Conservation (phyloP, 2,329 filamentous ascomycete species). For the Xylaria hypoxylon region DNA sequence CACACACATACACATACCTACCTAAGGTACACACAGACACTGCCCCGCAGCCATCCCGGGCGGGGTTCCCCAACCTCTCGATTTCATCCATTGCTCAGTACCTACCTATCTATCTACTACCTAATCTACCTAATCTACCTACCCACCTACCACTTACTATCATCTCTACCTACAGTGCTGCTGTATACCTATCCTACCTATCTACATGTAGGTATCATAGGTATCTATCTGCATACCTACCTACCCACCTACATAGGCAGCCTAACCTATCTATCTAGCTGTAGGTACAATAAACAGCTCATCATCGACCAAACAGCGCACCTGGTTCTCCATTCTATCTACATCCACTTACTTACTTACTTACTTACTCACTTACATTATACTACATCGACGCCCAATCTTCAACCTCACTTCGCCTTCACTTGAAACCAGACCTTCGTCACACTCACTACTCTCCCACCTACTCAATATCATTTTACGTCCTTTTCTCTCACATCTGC, state of each 20-base stretch:
- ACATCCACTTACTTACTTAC: background rate
- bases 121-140: too few species aligned
- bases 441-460: background rate
- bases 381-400: constrained; percentile 38
- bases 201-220: too few species aligned
- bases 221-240: too few species aligned
- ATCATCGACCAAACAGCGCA: constrained; percentile 20
- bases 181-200: too few species aligned
- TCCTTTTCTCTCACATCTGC: constrained; percentile 7
- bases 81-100: constrained; percentile 4
- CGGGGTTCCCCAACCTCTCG: constrained; percentile 21
- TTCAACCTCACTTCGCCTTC: constrained; percentile 24
- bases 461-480: constrained; percentile 11
- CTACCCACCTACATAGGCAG: background rate
- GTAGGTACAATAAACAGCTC: constrained; percentile 23
- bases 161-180: too few species aligned
- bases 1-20: background rate
- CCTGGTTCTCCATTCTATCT: constrained; percentile 4
- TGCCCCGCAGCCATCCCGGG: constrained; percentile 9
- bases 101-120: background rate
- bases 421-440: constrained; percentile 32
- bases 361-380: background rate
- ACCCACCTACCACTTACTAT: too few species aligned
- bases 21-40: background rate
- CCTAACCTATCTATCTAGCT: background rate